These are phyloP conservation scores for Pseudonitzschia pungens DNA, from an alignment of 108 stramenopile species.

Conservation along the genomic window DNA sequence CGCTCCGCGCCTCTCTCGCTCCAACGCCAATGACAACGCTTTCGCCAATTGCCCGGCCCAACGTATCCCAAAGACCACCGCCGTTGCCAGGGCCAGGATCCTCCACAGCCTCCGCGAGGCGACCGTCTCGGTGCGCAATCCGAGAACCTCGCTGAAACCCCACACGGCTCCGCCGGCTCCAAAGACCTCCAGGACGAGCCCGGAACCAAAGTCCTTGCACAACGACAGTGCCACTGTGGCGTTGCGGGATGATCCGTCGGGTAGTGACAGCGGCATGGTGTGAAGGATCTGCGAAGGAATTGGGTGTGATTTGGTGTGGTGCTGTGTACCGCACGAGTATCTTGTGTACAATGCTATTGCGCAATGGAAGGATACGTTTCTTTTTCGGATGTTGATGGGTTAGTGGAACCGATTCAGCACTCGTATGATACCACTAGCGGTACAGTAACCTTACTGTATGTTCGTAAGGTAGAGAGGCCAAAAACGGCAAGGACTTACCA, in stretches of 20 bases:
- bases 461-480: too few species aligned
- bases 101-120: conserved; percentile 50
- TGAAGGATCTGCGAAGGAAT: too few species aligned
- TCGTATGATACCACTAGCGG: too few species aligned
- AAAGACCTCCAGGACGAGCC: conserved; percentile 55
- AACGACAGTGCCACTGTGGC: background rate
- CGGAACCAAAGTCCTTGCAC: conserved; percentile 25
- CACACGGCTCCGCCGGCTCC: conserved; percentile 60
- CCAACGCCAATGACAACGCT: too few species aligned
- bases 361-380: too few species aligned
- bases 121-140: conserved; percentile 40
- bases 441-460: too few species aligned
- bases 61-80: conserved; percentile 44
- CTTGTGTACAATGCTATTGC: too few species aligned
- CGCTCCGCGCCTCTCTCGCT: background rate
- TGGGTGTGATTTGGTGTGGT: too few species aligned
- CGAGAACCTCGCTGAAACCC: conserved; percentile 59
- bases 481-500: too few species aligned
- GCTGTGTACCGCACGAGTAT: too few species aligned
- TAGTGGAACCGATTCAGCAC: too few species aligned
- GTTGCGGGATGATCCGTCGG: background rate
- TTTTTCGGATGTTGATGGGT: too few species aligned
- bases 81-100: conserved; percentile 37
- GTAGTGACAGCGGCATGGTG: background rate
- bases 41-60: conserved; percentile 5